A percentile compares a stretch with the other conserved stretches of the same genome.
These are phyloP conservation scores for Exsudoporus frostii DNA, from an alignment of 768 basidiomycete genomes.

Conservation along the genomic window DNA sequence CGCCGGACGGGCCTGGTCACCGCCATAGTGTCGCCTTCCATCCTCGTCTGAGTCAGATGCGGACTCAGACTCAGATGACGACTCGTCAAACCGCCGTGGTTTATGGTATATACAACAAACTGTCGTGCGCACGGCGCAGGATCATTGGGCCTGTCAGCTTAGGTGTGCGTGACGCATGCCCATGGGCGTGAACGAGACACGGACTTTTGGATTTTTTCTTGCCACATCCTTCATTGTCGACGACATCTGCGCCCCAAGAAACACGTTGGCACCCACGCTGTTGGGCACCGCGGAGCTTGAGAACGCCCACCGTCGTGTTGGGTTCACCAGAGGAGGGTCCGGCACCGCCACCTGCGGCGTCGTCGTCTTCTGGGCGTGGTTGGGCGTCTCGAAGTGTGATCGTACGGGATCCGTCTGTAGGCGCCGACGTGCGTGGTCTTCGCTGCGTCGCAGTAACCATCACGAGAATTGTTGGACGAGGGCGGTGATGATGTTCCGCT, in stretches of 20 bases:
- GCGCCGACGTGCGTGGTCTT: conserved; percentile 40
- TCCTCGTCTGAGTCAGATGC: conserved; percentile 22
- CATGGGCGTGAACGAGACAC: conserved; percentile 25
- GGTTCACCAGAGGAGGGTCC: conserved; percentile 21
- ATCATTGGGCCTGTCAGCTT: neutral
- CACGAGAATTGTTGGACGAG: no score
- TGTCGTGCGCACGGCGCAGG: conserved; percentile 30
- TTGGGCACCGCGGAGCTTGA: conserved; percentile 58
- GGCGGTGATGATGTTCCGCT: neutral
- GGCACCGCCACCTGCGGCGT: conserved; percentile 7
- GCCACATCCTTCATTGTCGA: conserved; percentile 89
- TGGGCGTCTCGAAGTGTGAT: conserved; percentile 42
- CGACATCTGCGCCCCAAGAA: conserved; percentile 78
- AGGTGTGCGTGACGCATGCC: neutral
- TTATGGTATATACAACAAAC: conserved; percentile 97
- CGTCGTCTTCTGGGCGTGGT: conserved; percentile 30
- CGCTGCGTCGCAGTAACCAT: conserved; percentile 26
- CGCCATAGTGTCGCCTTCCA: neutral
- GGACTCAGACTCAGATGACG: conserved; percentile 59
- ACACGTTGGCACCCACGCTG: conserved; percentile 53
- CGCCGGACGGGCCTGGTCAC: conserved; percentile 13
- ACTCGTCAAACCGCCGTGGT: conserved; percentile 76
- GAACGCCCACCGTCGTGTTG: conserved; percentile 39
- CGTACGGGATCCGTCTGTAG: conserved; percentile 53
- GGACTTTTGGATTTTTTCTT: conserved; percentile 92